Conservation (phyloP, 345 rosid species). For the Tarenaya hassleriana region DNA sequence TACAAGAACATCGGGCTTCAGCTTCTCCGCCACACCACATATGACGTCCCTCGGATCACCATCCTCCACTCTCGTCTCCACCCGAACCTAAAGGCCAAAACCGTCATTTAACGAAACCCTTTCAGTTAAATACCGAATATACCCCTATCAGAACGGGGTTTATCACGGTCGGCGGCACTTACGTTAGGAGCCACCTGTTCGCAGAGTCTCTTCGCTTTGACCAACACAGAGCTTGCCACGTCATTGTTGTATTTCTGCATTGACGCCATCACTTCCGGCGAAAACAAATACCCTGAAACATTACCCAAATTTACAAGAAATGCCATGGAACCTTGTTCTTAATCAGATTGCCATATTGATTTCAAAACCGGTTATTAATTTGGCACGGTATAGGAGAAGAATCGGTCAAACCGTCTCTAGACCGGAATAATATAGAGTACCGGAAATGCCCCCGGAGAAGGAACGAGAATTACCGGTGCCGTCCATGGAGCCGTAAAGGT, state of each 20-base stretch:
- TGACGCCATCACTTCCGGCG: conserved; percentile 38
- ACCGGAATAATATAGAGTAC: neutral
- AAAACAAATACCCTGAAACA: conserved; percentile 50
- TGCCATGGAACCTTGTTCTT: neutral
- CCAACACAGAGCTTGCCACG: conserved; percentile 37
- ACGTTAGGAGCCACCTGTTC: conserved; percentile 26
- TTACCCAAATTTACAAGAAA: neutral
- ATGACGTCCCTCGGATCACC: conserved; percentile 67
- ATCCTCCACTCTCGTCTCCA: conserved; percentile 36
- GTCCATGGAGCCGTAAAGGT: conserved; percentile 33
- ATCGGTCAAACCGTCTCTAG: neutral
- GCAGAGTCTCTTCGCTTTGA: conserved; percentile 46
- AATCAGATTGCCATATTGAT: neutral
- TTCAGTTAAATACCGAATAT: neutral
- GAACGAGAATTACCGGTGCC: conserved; percentile 35
- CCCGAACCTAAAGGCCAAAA: conserved; percentile 33
- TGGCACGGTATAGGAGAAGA: no score
- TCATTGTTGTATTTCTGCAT: conserved; percentile 42
- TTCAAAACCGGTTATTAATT: no score
- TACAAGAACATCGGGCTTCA: conserved; percentile 42
- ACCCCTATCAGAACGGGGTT: neutral
- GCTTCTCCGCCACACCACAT: conserved; percentile 42
- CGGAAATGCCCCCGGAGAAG: neutral
- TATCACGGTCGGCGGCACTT: neutral
- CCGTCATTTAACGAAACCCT: neutral